Percentiles rank a stretch among this genome's conserved stretches.
Conservation (phyloP, 1,284 basidiomycete species). For the Naganishia cerealis region DNA sequence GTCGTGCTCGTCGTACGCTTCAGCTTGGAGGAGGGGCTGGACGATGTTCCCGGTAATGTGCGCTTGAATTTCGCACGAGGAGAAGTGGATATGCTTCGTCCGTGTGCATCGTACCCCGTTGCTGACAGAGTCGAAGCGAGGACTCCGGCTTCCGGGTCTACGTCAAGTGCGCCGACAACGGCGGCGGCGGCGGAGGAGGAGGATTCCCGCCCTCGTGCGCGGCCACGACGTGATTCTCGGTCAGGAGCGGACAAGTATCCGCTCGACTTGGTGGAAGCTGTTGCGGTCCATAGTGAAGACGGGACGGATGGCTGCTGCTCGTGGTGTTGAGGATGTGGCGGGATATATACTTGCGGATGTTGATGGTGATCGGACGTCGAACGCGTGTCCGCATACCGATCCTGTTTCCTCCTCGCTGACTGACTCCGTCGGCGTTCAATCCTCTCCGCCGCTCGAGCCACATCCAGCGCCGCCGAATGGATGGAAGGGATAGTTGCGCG, state of each 20-base stretch:
- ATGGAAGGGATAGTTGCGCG: constrained; percentile 35
- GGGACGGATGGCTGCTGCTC: neutral
- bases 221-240: constrained; percentile 11
- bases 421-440: constrained; percentile 39
- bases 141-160: constrained; percentile 1
- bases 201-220: constrained; percentile 10
- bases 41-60: neutral
- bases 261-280: constrained; percentile 15
- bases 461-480: constrained; percentile 45
- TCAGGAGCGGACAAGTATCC: constrained; percentile 8
- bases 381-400: neutral
- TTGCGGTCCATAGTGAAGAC: neutral
- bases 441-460: constrained; percentile 52
- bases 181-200: neutral
- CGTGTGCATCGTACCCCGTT: neutral
- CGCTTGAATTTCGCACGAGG: constrained; percentile 7
- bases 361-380: constrained; percentile 5
- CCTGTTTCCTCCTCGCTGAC: constrained; percentile 11
- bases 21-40: constrained; percentile 1
- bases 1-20: constrained; percentile 23
- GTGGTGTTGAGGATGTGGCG: neutral
- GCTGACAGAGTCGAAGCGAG: neutral
- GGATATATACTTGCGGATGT: neutral
- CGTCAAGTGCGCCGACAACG: neutral
- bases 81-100: constrained; percentile 14